Percentiles rank a stretch among this genome's conserved stretches.
These are phyloP conservation scores for Citrus reticulata DNA, from an alignment of 345 rosid genomes.

Conservation along the genomic window DNA sequence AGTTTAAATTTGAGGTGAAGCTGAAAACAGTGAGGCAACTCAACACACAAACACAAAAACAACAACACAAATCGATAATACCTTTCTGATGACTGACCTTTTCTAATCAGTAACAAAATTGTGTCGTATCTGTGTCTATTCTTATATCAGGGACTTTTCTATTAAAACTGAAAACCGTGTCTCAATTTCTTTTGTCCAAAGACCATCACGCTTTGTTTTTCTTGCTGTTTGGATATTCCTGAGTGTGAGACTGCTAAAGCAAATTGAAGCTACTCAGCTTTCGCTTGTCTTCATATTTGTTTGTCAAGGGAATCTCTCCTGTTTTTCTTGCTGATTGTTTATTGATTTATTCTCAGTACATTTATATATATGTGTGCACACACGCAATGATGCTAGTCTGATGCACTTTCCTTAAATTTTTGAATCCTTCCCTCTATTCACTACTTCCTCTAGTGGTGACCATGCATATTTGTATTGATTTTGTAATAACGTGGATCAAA, in stretches of 20 bases:
- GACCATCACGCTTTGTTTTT: background rate
- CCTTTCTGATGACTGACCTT: background rate
- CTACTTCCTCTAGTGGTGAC: background rate
- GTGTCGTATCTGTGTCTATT: background rate
- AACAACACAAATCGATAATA: background rate
- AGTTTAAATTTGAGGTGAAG: background rate
- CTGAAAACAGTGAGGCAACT: background rate
- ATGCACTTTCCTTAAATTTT: background rate
- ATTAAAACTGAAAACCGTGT: background rate
- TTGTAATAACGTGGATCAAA: conserved; percentile 5
- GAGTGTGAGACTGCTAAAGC: background rate
- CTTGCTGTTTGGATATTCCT: background rate
- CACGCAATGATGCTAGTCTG: background rate
- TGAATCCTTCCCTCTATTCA: background rate
- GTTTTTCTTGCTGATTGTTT: background rate
- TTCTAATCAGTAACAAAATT: background rate
- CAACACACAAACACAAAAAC: background rate
- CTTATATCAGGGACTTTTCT: background rate
- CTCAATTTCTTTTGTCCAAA: background rate
- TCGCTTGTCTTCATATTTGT: background rate
- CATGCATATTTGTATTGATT: background rate
- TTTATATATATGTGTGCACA: no score
- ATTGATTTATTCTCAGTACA: background rate
- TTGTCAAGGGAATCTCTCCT: background rate
- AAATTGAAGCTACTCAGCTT: background rate